phyloP scores from a whole-genome alignment of 2,329 filamentous ascomycete genomes.

The Pyrenophora seminiperda region DNA sequence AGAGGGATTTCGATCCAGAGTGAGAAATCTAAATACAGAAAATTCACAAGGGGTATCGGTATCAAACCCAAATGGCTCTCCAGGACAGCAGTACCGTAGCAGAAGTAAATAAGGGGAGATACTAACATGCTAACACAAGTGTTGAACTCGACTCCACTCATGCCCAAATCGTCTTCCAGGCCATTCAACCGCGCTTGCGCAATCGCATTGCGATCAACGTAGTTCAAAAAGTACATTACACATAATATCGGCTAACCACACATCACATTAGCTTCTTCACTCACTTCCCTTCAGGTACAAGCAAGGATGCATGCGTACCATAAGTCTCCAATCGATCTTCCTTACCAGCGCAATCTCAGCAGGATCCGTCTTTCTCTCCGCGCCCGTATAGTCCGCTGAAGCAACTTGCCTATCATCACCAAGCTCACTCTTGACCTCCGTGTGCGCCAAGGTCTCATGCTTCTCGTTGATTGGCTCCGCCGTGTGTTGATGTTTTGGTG shows the following conservation, averaged over 20 bases:
- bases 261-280: not conserved
- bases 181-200: slow-evolving; percentile 67
- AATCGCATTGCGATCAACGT: slow-evolving; percentile 66
- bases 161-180: slow-evolving; percentile 59
- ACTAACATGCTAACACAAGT: slow-evolving; percentile 56
- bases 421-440: slow-evolving; percentile 29
- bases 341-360: slow-evolving; percentile 41
- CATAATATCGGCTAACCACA: slow-evolving; percentile 46
- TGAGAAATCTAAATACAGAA: no score
- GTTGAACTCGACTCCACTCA: slow-evolving; percentile 36
- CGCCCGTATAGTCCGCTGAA: slow-evolving; percentile 37
- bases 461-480: slow-evolving; percentile 25
- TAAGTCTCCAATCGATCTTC: slow-evolving; percentile 42
- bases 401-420: slow-evolving; percentile 22
- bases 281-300: not conserved
- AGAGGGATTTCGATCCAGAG: no score
- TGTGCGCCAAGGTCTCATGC: slow-evolving; percentile 8
- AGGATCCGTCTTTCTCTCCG: slow-evolving; percentile 40
- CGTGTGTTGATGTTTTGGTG: slow-evolving; percentile 9
- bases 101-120: not conserved
- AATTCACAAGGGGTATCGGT: no score
- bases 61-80: no score
- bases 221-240: slow-evolving; percentile 52
- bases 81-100: no score
- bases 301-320: slow-evolving; percentile 19